Percentiles rank a stretch among this genome's conserved stretches.
These are phyloP conservation scores for Trichoderma virens DNA, from an alignment of 495 filamentous ascomycete species.

Conservation along the genomic window DNA sequence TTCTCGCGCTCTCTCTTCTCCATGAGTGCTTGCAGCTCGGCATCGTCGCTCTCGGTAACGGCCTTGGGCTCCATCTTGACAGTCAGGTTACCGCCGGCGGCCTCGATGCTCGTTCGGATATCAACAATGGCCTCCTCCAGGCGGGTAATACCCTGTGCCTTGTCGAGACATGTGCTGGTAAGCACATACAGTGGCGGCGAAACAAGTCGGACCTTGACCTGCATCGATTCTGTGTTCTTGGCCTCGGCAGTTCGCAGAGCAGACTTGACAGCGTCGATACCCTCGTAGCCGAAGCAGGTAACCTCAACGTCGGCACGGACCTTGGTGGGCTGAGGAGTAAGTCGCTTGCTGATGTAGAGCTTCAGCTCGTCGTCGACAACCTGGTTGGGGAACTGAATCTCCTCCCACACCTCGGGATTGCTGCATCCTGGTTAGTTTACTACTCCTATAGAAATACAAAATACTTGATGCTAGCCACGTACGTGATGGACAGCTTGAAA, in stretches of 20 bases:
- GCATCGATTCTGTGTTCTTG: slow-evolving; percentile 76
- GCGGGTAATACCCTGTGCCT: slow-evolving; percentile 70
- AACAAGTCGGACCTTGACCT: slow-evolving; percentile 95
- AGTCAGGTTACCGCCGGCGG: slow-evolving; percentile 65
- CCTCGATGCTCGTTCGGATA: slow-evolving; percentile 68
- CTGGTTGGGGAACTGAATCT: slow-evolving; percentile 78
- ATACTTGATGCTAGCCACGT: slow-evolving; percentile 24
- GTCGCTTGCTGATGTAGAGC: slow-evolving; percentile 88
- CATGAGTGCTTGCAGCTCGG: slow-evolving; percentile 93
- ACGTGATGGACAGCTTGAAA: slow-evolving; percentile 98
- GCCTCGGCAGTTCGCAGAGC: slow-evolving; percentile 82
- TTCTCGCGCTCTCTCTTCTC: slow-evolving; percentile 99
- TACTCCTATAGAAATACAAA: neutral
- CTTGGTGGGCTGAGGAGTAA: slow-evolving; percentile 95
- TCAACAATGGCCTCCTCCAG: slow-evolving; percentile 82
- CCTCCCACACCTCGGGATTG: slow-evolving; percentile 93
- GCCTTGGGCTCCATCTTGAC: slow-evolving; percentile 98
- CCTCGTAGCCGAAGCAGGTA: slow-evolving; percentile 96
- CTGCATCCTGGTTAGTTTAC: slow-evolving; percentile 32
- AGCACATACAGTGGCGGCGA: slow-evolving; percentile 90
- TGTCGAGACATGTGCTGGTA: slow-evolving; percentile 90
- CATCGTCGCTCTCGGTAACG: slow-evolving; percentile 96
- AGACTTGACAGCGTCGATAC: slow-evolving; percentile 94
- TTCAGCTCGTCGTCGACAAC: slow-evolving; percentile 80
- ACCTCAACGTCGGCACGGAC: slow-evolving; percentile 97